Base-by-base conservation (phyloP, 768 basidiomycete species). In the Trametes cingulata region DNA sequence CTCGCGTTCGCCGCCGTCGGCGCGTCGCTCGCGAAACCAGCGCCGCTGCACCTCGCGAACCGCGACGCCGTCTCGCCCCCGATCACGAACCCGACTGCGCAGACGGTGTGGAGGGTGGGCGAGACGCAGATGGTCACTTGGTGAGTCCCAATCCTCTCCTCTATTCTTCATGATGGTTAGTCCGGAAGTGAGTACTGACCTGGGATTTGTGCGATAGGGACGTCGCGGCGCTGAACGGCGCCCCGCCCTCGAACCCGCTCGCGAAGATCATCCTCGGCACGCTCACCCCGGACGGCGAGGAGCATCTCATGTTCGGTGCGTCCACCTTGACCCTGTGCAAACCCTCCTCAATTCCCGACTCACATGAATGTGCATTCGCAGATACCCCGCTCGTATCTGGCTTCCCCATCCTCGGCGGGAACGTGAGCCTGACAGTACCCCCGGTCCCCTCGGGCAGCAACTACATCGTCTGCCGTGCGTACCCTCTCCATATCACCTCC, bases 301-400 rank as follows among this genome's bases (percentile, higher is more conserved):
- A 85, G 65, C 76, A 85, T 60, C 71, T 86, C 58, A 73, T 83
- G 50, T 61, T 74, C 14, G 56, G 85, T 85, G 56, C 62, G 82
- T 69, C n/a, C 15, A 10, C 25, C n/a, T 19, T 37, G 14, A 13
- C 50, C 10, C 50, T 8, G 19, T 15, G 33, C 49, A 9, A 36
- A 8, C 49, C 20, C 2, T 20, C 24, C 25, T 27, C 12, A 8
- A n/a, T n/a, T n/a, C 17, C 27, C 56, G 47, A 33, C 29, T 33
- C 39, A 13, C 22, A 4, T 25, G 27, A 29, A 13, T 33, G 40
- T 15, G 45, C 7, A 6, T 4, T 3, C 35, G 3, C 45, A 82
- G 82, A 72, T 10, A 67, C 74, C 48, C 81, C 81, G 17, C 73
- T 83, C 10, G 80, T 77, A 3, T 59, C 56, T 14, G 71, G 69